Evolutionary conservation across 1,139 yeast genomes (phyloP).

Genomic region (Debaryomyces nepalensis): DNA sequence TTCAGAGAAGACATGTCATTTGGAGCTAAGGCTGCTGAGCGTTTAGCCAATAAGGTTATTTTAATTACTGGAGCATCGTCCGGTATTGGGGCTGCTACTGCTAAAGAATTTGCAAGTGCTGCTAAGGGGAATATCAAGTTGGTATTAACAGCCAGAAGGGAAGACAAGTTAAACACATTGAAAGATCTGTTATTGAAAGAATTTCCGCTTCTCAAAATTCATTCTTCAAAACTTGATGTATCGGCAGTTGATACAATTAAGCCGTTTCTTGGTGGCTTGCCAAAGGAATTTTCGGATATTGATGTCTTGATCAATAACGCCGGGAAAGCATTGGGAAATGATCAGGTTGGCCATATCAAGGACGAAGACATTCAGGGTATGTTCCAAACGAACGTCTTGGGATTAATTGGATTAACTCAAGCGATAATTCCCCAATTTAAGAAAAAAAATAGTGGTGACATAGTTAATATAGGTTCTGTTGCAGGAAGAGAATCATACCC

Average conservation of each 20-base stretch:
- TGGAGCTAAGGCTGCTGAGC: slow-evolving; percentile 47
- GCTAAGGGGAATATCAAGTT: slow-evolving; percentile 68
- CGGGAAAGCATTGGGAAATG: slow-evolving; percentile 77
- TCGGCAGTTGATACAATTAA: slow-evolving; percentile 52
- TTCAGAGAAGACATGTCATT: slow-evolving; percentile 37
- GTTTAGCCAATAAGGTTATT: slow-evolving; percentile 46
- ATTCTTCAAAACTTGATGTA: slow-evolving; percentile 65
- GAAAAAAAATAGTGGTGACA: slow-evolving; percentile 52
- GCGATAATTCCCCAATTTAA: slow-evolving; percentile 65
- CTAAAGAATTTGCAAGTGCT: slow-evolving; percentile 70
- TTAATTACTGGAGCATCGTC: slow-evolving; percentile 44
- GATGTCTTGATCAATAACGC: slow-evolving; percentile 81
- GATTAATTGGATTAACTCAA: slow-evolving; percentile 73
- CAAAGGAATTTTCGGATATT: slow-evolving; percentile 58
- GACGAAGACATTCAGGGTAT: slow-evolving; percentile 62
- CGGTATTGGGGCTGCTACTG: slow-evolving; percentile 76
- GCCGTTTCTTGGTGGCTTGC: slow-evolving; percentile 54
- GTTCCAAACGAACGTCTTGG: slow-evolving; percentile 76
- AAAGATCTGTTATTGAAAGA: slow-evolving; percentile 46
- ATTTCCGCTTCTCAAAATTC: slow-evolving; percentile 55
- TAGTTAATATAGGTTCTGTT: slow-evolving; percentile 54
- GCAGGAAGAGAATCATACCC: slow-evolving; percentile 59
- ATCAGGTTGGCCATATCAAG: slow-evolving; percentile 60
- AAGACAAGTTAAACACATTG: slow-evolving; percentile 54
- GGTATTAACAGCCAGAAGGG: slow-evolving; percentile 71